Evolutionary conservation across 1,284 basidiomycete genomes (phyloP).

Genomic region (Ceratorhiza oryzae-sativae): DNA sequence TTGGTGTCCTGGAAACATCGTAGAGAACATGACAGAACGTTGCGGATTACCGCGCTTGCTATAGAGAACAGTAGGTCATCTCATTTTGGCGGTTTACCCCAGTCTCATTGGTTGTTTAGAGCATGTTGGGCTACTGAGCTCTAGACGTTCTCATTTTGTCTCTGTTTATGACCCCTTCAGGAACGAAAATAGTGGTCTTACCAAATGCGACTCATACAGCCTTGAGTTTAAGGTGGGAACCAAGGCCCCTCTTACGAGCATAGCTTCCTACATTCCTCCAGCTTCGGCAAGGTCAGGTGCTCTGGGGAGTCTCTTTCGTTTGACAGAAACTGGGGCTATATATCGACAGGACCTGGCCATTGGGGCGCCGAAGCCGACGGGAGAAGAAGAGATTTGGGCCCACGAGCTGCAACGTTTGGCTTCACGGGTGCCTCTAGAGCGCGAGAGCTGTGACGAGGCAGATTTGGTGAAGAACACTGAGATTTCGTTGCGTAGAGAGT

Average conservation of each 20-base stretch:
- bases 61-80: slow-evolving; percentile 12
- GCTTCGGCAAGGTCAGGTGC: background rate
- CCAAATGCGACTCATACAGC: slow-evolving; percentile 12
- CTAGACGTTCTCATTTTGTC: slow-evolving; percentile 12
- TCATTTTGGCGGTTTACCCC: background rate
- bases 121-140: slow-evolving; percentile 21
- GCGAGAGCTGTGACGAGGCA: background rate
- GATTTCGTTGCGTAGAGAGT: slow-evolving; percentile 1
- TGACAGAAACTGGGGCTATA: slow-evolving; percentile 24
- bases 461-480: slow-evolving; percentile 7
- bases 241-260: background rate
- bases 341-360: slow-evolving; percentile 16
- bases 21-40: slow-evolving; percentile 11
- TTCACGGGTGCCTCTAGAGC: background rate
- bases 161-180: slow-evolving; percentile 28
- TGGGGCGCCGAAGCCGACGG: slow-evolving; percentile 9
- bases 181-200: background rate
- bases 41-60: slow-evolving; percentile 16
- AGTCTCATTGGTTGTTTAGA: background rate
- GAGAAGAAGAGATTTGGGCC: slow-evolving; percentile 22
- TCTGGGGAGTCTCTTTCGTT: slow-evolving; percentile 7
- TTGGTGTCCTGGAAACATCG: slow-evolving; percentile 30
- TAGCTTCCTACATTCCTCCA: slow-evolving; percentile 17
- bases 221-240: background rate
- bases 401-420: slow-evolving; percentile 21